A percentile compares a stretch with the other conserved stretches of the same genome.
phyloP scores from a whole-genome alignment of 306 rosid species.

The Rubus parviflorus region DNA sequence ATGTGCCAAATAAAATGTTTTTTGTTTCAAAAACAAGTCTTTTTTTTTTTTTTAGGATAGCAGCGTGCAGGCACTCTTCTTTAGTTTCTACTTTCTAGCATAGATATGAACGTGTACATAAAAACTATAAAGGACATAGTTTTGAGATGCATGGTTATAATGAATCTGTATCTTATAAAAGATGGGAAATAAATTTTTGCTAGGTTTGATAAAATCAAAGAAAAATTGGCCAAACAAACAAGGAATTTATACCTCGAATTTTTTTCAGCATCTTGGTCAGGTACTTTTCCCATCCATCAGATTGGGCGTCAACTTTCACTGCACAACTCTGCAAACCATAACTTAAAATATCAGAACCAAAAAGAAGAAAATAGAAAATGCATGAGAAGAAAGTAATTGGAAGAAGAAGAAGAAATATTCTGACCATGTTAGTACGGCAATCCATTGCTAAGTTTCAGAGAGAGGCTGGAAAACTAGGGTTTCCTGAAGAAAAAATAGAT shows the following conservation, averaged over 20 bases:
- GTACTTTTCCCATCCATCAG: conserved; percentile 17
- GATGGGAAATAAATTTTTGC: neutral
- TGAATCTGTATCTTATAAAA: neutral
- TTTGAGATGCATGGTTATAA: neutral
- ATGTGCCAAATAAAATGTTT: neutral
- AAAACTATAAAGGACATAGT: neutral
- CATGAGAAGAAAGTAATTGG: neutral
- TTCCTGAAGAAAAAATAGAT: neutral
- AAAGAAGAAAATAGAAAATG: neutral
- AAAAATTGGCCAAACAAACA: neutral
- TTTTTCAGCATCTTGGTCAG: conserved; percentile 21
- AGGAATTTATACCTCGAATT: neutral
- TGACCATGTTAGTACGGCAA: conserved; percentile 5
- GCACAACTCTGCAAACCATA: conserved; percentile 10
- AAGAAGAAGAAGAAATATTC: neutral
- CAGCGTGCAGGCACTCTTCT: too few species aligned
- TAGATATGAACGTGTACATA: too few species aligned
- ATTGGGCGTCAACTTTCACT: conserved; percentile 15
- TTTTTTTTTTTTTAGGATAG: neutral
- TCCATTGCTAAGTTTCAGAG: neutral
- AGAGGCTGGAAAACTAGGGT: neutral
- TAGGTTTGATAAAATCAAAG: neutral
- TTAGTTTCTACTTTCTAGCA: too few species aligned
- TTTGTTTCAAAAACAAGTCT: neutral
- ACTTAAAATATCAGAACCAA: neutral